Evolutionary conservation across 2,329 filamentous ascomycete genomes (phyloP).

Genomic region (Xylariomycetidae sp.): DNA sequence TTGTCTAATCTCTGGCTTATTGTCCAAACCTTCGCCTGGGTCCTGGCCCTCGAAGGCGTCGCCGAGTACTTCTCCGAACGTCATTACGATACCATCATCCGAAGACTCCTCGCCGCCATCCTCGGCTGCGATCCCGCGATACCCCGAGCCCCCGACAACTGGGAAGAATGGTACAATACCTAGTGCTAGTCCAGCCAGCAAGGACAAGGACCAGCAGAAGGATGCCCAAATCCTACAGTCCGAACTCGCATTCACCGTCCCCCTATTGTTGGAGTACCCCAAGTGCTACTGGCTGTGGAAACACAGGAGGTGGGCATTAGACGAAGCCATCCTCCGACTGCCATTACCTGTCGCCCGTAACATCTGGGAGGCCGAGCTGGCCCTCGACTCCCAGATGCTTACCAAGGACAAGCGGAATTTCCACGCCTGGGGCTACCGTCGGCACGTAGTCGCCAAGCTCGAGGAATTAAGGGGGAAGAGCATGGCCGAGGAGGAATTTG

Average conservation of each 20-base stretch:
- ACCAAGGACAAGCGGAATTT: conserved; percentile 84
- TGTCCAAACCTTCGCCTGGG: conserved; percentile 41
- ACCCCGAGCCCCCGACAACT: conserved; percentile 46
- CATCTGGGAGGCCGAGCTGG: conserved; percentile 83
- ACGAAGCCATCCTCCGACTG: conserved; percentile 64
- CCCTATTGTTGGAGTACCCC: conserved; percentile 77
- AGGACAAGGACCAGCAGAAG: conserved; percentile 13
- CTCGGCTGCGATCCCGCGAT: conserved; percentile 46
- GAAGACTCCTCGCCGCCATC: conserved; percentile 53
- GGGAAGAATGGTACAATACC: conserved; percentile 49
- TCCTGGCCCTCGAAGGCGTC: conserved; percentile 51
- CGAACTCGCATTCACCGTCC: conserved; percentile 79
- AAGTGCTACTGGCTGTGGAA: conserved; percentile 99
- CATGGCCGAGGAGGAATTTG: conserved; percentile 77
- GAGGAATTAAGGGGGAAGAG: conserved; percentile 56
- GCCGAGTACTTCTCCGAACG: conserved; percentile 49
- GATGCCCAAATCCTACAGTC: conserved; percentile 55
- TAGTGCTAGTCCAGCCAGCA: conserved; percentile 35
- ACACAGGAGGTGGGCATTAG: conserved; percentile 80
- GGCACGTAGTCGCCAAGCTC: conserved; percentile 70
- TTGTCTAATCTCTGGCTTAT: conserved; percentile 56
- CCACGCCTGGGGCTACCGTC: conserved; percentile 91
- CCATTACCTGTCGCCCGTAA: conserved; percentile 49
- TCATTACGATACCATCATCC: conserved; percentile 58
- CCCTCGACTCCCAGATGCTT: conserved; percentile 82